Percentiles rank a stretch among this genome's conserved stretches.
Conservation (phyloP, 1,284 basidiomycete genomes). For the Tranzscheliella williamsii region DNA sequence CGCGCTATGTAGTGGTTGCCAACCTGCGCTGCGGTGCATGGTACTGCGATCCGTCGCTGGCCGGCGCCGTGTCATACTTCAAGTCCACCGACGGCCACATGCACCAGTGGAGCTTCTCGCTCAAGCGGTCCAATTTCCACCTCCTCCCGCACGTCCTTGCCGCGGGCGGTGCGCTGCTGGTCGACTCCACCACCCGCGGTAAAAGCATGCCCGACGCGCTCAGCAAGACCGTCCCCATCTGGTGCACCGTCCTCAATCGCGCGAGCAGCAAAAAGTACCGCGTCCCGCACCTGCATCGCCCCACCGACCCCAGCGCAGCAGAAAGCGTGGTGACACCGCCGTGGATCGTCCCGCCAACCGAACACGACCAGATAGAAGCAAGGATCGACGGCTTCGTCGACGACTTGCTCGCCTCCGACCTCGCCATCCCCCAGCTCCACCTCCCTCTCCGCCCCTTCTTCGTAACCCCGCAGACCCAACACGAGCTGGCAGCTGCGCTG, state of each 20-base stretch:
- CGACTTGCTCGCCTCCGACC: constrained; percentile 65
- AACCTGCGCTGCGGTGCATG: constrained; percentile 92
- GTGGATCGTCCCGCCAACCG: constrained; percentile 37
- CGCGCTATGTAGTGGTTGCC: constrained; percentile 64
- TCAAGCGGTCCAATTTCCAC: constrained; percentile 76
- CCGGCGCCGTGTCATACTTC: constrained; percentile 74
- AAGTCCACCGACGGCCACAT: constrained; percentile 96
- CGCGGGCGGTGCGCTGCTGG: constrained; percentile 78
- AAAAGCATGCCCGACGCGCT: constrained; percentile 94
- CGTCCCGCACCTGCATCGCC: constrained; percentile 9
- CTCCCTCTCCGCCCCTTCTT: constrained; percentile 71
- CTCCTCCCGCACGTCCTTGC: constrained; percentile 70
- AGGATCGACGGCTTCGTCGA: constrained; percentile 71
- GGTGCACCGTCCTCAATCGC: constrained; percentile 89
- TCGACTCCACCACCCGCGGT: constrained; percentile 89
- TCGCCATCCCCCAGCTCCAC: constrained; percentile 60
- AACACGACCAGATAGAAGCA: constrained; percentile 69
- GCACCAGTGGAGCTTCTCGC: constrained; percentile 62
- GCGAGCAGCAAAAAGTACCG: constrained; percentile 62
- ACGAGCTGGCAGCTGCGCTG: too few species aligned
- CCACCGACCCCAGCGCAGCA: too few species aligned
- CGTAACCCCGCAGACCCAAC: constrained; percentile 61
- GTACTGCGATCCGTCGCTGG: constrained; percentile 75
- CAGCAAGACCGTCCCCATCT: constrained; percentile 91
- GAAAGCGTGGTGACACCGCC: constrained; percentile 38